phyloP scores from a whole-genome alignment of 1,139 yeast genomes.

The Lodderomyces jiufengensis region DNA sequence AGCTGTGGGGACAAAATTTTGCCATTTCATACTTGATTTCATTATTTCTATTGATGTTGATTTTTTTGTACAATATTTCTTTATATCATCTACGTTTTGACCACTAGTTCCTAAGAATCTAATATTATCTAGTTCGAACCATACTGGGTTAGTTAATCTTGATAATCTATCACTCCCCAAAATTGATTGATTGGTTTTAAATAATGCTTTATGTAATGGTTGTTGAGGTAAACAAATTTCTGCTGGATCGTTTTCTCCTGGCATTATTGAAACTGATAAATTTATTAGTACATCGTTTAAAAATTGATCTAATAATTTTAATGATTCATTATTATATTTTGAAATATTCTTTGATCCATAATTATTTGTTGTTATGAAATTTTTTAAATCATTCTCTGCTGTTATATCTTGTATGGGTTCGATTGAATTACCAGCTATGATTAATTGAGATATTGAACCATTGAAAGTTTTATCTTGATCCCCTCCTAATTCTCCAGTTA shows the following conservation, averaged over 20 bases:
- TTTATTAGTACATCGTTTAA: conserved; percentile 55
- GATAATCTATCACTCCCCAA: conserved; percentile 36
- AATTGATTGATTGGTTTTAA: conserved; percentile 44
- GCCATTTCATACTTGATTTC: conserved; percentile 75
- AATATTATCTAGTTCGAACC: conserved; percentile 54
- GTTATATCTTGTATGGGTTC: conserved; percentile 25
- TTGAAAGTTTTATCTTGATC: conserved; percentile 22
- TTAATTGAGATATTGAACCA: conserved; percentile 46
- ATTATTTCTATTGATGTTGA: conserved; percentile 42
- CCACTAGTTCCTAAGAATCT: conserved; percentile 75
- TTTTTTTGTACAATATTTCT: conserved; percentile 46
- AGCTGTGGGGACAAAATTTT: conserved; percentile 87
- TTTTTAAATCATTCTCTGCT: conserved; percentile 20
- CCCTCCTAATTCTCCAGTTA: conserved; percentile 65
- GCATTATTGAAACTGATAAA: conserved; percentile 73
- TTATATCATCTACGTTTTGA: conserved; percentile 76
- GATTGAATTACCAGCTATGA: conserved; percentile 80
- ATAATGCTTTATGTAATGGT: conserved; percentile 73
- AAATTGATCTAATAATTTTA: conserved; percentile 50
- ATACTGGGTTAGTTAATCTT: conserved; percentile 70
- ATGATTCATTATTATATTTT: conserved; percentile 43
- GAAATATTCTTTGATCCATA: conserved; percentile 54
- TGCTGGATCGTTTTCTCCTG: conserved; percentile 83
- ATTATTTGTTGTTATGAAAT: conserved; percentile 35
- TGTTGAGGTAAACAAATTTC: conserved; percentile 87